These are phyloP conservation scores for Zymoseptoria ardabiliae DNA, from an alignment of 2,329 filamentous ascomycete species.

Conservation along the genomic window DNA sequence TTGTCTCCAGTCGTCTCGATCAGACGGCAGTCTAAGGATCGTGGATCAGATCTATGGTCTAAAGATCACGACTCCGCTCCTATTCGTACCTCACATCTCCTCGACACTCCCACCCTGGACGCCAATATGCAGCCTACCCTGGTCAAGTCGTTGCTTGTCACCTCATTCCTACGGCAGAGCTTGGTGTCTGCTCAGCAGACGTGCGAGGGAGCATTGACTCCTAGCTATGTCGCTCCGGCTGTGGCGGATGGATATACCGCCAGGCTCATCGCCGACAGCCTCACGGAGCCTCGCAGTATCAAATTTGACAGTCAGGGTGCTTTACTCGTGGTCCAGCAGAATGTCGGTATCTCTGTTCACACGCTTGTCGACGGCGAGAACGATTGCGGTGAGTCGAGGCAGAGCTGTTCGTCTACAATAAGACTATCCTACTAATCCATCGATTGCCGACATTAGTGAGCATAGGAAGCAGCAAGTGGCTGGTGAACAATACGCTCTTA, in stretches of 20 bases:
- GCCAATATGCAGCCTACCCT: not conserved
- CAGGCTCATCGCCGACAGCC: constrained; percentile 40
- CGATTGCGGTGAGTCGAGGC: not conserved
- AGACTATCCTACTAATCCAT: not conserved
- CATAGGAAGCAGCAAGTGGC: constrained; percentile 11
- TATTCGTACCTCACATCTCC: not conserved
- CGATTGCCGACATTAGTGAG: constrained; percentile 15
- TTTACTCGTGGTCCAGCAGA: constrained; percentile 42
- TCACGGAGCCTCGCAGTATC: constrained; percentile 40
- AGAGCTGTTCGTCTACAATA: not conserved
- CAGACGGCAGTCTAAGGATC: not conserved
- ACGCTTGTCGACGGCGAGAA: not conserved
- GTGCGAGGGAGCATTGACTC: not conserved
- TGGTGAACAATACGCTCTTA: constrained; percentile 24
- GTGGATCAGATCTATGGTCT: not conserved
- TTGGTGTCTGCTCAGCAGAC: not conserved
- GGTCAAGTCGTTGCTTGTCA: not conserved
- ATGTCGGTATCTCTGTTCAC: constrained; percentile 13
- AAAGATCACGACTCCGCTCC: not conserved
- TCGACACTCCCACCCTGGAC: not conserved
- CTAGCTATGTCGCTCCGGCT: constrained; percentile 33
- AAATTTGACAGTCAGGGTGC: constrained; percentile 42
- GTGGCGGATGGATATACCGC: constrained; percentile 37
- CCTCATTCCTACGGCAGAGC: not conserved
- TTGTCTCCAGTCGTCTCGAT: not conserved